phyloP scores from a whole-genome alignment of 495 filamentous ascomycete genomes.

The Aspergillus bertholletiae region DNA sequence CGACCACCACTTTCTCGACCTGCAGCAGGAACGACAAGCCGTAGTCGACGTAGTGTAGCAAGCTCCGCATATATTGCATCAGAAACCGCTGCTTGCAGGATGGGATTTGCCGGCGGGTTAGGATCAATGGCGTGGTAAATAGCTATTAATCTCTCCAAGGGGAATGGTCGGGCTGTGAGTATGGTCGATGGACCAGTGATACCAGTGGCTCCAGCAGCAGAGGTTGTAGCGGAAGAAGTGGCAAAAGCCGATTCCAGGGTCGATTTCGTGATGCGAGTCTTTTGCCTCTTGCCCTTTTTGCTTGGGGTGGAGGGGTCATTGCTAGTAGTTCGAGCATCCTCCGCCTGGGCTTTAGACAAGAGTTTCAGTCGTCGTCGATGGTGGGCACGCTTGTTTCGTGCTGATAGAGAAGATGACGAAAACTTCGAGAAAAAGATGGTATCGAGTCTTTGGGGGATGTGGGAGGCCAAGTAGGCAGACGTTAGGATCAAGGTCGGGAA shows the following conservation, averaged over 20 bases:
- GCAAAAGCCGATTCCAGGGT: constrained; percentile 39
- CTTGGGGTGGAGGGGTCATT: constrained; percentile 25
- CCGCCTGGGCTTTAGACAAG: constrained; percentile 41
- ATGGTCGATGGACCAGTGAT: constrained; percentile 68
- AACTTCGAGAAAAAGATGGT: constrained; percentile 80
- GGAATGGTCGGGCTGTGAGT: constrained; percentile 73
- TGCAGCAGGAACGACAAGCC: constrained; percentile 64
- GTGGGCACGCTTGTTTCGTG: constrained; percentile 49
- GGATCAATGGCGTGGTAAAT: constrained; percentile 80
- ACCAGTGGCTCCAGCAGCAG: constrained; percentile 29
- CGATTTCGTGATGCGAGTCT: constrained; percentile 49
- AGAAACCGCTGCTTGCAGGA: constrained; percentile 41
- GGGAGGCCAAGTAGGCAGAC: constrained; percentile 87
- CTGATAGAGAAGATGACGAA: constrained; percentile 52
- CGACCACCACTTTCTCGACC: constrained; percentile 35
- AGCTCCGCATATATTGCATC: constrained; percentile 69
- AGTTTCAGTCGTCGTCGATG: constrained; percentile 52
- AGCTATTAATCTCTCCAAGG: constrained; percentile 80
- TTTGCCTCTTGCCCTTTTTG: constrained; percentile 36
- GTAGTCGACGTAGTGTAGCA: constrained; percentile 73
- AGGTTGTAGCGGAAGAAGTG: constrained; percentile 37
- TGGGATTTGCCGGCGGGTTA: constrained; percentile 54
- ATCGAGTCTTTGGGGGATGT: constrained; percentile 77
- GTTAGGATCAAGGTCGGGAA: constrained; percentile 80
- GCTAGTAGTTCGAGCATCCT: constrained; percentile 29